phyloP scores from a whole-genome alignment of 306 rosid genomes.

The Quercus dentata region DNA sequence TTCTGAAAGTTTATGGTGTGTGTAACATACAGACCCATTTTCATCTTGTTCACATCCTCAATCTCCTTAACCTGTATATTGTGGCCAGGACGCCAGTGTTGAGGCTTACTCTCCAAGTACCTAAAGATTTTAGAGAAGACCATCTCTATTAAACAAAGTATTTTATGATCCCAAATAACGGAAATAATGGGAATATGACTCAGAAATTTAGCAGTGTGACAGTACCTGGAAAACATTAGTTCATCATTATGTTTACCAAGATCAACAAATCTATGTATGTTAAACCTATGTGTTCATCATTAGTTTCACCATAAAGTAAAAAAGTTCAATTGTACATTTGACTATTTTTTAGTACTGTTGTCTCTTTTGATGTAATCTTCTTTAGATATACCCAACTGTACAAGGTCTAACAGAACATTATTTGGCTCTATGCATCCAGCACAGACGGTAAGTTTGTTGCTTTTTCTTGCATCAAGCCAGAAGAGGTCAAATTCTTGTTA shows the following conservation, averaged over 20 bases:
- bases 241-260: background rate
- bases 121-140: slow-evolving; percentile 27
- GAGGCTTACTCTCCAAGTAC: slow-evolving; percentile 72
- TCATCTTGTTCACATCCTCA: slow-evolving; percentile 68
- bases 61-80: slow-evolving; percentile 62
- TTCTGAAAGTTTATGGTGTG: slow-evolving; percentile 93
- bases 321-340: too few species aligned
- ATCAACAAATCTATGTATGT: background rate
- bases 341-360: too few species aligned
- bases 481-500: too few species aligned
- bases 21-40: slow-evolving; percentile 42
- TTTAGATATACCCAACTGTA: too few species aligned
- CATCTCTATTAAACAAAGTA: background rate
- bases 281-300: background rate
- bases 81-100: slow-evolving; percentile 68
- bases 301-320: too few species aligned
- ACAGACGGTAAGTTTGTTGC: too few species aligned
- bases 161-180: background rate
- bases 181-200: background rate
- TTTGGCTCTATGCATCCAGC: too few species aligned
- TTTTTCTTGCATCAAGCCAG: too few species aligned
- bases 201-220: background rate
- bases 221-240: background rate
- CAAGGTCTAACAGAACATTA: too few species aligned
- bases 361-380: too few species aligned